Percentiles rank a stretch among this genome's conserved stretches.
Conservation (phyloP, 345 rosid species). For the Eucalyptus leucophloia region DNA sequence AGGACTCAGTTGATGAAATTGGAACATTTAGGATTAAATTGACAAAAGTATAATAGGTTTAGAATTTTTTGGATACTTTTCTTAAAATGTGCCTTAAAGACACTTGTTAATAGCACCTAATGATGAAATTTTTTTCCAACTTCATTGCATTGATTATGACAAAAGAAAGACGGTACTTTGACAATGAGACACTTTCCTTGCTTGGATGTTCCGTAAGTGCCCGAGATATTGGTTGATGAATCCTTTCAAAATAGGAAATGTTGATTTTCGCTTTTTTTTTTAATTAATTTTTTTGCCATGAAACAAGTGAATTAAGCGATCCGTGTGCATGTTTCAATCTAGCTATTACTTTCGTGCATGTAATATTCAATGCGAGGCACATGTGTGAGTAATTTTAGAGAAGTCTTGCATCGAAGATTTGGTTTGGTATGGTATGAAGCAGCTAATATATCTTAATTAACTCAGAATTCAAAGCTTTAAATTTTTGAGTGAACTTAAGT, state of each 20-base stretch:
- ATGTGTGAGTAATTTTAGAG: neutral
- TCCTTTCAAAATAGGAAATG: neutral
- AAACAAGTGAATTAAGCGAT: neutral
- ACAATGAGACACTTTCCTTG: neutral
- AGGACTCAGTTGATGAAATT: accelerated
- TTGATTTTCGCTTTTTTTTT: neutral
- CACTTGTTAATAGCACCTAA: neutral
- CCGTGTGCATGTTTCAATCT: neutral
- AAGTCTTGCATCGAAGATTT: accelerated
- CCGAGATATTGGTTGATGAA: neutral
- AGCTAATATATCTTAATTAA: neutral
- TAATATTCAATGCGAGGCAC: neutral
- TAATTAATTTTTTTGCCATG: neutral
- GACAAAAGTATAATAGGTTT: too few species aligned
- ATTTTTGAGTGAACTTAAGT: neutral
- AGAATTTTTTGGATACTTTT: too few species aligned
- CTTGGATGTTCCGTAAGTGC: neutral
- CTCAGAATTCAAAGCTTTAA: neutral
- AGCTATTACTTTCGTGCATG: neutral
- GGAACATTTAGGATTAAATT: accelerated
- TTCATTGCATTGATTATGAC: neutral
- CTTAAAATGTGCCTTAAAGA: accelerated
- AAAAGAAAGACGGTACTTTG: neutral
- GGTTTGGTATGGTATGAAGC: neutral
- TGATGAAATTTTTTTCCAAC: neutral